Conservation (phyloP, 164 flowering plant genomes). For the Buxus sempervirens region DNA sequence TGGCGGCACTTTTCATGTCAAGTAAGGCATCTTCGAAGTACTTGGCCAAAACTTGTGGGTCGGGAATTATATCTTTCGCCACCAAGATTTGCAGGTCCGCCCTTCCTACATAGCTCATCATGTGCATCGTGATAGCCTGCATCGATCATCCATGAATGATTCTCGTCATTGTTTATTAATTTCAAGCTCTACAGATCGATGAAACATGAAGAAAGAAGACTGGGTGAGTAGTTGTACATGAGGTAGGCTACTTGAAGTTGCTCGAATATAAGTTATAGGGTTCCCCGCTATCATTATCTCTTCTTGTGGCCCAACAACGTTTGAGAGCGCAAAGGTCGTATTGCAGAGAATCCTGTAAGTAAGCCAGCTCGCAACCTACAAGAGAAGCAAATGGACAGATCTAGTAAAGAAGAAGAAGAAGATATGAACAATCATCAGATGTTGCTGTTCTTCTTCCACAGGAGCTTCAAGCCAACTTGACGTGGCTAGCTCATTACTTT, state of each 20-base stretch:
- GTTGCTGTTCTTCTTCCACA: too few species aligned
- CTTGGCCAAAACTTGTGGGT: slow-evolving; percentile 65
- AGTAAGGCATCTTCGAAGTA: slow-evolving; percentile 73
- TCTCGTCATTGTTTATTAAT: too few species aligned
- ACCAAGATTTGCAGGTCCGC: slow-evolving; percentile 78
- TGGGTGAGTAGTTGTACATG: slow-evolving; percentile 42
- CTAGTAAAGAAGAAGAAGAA: too few species aligned
- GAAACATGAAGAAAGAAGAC: too few species aligned
- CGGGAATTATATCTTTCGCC: slow-evolving; percentile 80
- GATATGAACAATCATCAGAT: too few species aligned
- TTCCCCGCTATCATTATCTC: slow-evolving; percentile 51
- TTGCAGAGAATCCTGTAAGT: slow-evolving; percentile 58
- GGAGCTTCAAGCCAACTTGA: too few species aligned
- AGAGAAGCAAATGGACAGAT: too few species aligned
- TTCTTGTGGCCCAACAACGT: slow-evolving; percentile 67
- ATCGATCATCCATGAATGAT: too few species aligned
- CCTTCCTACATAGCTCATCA: slow-evolving; percentile 79
- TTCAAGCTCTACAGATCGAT: too few species aligned
- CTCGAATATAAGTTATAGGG: slow-evolving; percentile 51
- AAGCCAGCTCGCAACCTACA: slow-evolving; percentile 50
- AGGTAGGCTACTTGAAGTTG: slow-evolving; percentile 40
- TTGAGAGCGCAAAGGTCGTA: slow-evolving; percentile 73
- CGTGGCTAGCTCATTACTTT: too few species aligned
- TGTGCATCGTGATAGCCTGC: slow-evolving; percentile 82
- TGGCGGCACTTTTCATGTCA: slow-evolving; percentile 57